phyloP scores from a whole-genome alignment of 495 filamentous ascomycete species.

The Penicillium flavigenum region DNA sequence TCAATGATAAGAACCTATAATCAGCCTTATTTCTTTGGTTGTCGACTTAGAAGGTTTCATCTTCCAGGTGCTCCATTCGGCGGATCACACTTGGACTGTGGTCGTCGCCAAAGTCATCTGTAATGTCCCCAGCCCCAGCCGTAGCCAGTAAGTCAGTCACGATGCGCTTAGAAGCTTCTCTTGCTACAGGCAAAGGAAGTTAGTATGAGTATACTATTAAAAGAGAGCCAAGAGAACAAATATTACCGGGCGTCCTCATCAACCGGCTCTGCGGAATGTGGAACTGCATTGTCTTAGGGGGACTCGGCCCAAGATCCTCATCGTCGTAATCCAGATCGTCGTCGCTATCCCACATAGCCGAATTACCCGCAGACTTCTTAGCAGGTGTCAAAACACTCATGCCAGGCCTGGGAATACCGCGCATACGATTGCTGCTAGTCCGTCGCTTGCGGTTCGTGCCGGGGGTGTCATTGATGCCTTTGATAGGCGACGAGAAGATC shows the following conservation, averaged over 20 bases:
- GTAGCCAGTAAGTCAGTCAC: constrained; percentile 87
- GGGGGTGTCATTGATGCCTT: constrained; percentile 32
- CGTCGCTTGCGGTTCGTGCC: constrained; percentile 40
- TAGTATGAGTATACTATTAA: background rate
- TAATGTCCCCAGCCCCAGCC: constrained; percentile 58
- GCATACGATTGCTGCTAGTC: constrained; percentile 34
- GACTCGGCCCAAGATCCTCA: constrained; percentile 66
- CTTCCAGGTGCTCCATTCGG: constrained; percentile 61
- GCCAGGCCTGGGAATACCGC: constrained; percentile 61
- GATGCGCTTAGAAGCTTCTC: constrained; percentile 87
- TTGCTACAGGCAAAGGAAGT: constrained; percentile 49
- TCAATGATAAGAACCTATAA: background rate
- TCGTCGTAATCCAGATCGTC: constrained; percentile 59
- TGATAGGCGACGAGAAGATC: constrained; percentile 75
- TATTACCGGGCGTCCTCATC: constrained; percentile 85
- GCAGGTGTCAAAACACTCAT: constrained; percentile 75
- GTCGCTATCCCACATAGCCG: constrained; percentile 62
- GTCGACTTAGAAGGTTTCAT: constrained; percentile 64
- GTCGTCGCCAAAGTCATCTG: constrained; percentile 48
- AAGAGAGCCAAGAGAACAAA: background rate
- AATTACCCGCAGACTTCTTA: constrained; percentile 32
- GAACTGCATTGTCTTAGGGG: constrained; percentile 97
- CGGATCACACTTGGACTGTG: constrained; percentile 76
- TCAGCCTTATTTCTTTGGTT: background rate
- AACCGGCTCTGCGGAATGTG: constrained; percentile 82